phyloP scores from a whole-genome alignment of 495 filamentous ascomycete genomes.

The Saxophila tyrrhenica region DNA sequence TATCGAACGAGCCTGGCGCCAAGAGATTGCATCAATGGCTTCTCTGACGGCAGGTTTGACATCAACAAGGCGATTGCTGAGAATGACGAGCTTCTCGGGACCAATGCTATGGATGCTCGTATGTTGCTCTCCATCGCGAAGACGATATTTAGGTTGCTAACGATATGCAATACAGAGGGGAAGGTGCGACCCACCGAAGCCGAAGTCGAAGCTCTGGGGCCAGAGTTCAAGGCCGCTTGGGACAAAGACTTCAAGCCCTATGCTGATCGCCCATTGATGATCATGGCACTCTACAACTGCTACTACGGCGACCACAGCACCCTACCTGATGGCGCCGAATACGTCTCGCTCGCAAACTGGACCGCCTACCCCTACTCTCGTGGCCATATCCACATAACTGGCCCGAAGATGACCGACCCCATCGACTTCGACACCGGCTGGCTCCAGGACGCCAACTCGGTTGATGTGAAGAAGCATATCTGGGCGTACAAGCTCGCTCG shows the following conservation, averaged over 20 bases:
- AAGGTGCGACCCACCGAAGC: constrained; percentile 19
- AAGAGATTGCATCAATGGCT: constrained; percentile 22
- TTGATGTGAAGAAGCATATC: constrained; percentile 32
- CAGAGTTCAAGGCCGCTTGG: constrained; percentile 20
- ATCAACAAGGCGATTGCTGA: constrained; percentile 21
- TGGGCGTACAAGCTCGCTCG: constrained; percentile 32
- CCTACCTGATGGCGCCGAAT: constrained; percentile 13
- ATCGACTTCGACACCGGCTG: constrained; percentile 34
- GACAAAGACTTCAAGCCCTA: constrained; percentile 20
- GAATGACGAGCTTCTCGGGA: constrained; percentile 30
- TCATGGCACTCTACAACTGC: constrained; percentile 14
- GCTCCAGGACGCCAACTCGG: constrained; percentile 17
- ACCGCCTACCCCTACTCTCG: constrained; percentile 45
- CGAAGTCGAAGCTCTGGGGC: constrained; percentile 22
- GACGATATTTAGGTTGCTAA: not conserved
- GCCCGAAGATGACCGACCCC: constrained; percentile 20
- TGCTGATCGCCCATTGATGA: constrained; percentile 17
- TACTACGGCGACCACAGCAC: constrained; percentile 16
- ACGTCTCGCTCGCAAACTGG: constrained; percentile 17
- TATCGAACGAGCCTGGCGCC: constrained; percentile 19
- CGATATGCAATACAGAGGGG: constrained; percentile 8
- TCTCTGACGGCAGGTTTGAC: constrained; percentile 27
- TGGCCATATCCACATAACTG: constrained; percentile 44
- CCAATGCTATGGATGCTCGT: constrained; percentile 39
- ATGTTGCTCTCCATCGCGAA: not conserved